These are phyloP conservation scores for Saposhnikovia divaricata DNA, from an alignment of 129 eudicot genomes.

Conservation along the genomic window DNA sequence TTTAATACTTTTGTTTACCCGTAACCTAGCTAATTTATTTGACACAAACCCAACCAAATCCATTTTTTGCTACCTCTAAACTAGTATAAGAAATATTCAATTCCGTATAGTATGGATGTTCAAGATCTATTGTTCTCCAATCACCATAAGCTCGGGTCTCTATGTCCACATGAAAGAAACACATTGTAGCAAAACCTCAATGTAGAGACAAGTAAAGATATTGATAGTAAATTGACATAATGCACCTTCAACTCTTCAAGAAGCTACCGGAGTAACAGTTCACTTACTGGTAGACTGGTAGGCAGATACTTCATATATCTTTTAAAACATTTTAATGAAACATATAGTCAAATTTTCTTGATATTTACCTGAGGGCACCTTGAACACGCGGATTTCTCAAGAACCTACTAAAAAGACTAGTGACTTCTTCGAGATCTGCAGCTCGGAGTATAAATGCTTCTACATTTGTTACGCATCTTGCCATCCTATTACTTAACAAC, in stretches of 20 bases:
- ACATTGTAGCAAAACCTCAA: not conserved
- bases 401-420: constrained; percentile 51
- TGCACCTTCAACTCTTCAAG: not conserved
- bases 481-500: constrained; percentile 52
- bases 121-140: not conserved
- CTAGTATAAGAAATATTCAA: not conserved
- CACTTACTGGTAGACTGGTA: not conserved
- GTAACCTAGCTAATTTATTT: not conserved
- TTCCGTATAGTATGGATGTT: not conserved
- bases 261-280: not conserved
- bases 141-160: not conserved
- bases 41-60: not conserved
- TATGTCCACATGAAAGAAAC: not conserved
- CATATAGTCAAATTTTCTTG: not conserved
- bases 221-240: not conserved
- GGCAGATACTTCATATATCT: not conserved
- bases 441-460: constrained; percentile 67
- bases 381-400: constrained; percentile 59
- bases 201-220: not conserved
- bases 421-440: constrained; percentile 75
- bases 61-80: not conserved
- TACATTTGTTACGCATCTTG: constrained; percentile 55
- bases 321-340: not conserved
- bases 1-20: not conserved
- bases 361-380: constrained; percentile 60